Conservation (phyloP, 2,329 filamentous ascomycete species). For the Verticillium tricorpus region DNA sequence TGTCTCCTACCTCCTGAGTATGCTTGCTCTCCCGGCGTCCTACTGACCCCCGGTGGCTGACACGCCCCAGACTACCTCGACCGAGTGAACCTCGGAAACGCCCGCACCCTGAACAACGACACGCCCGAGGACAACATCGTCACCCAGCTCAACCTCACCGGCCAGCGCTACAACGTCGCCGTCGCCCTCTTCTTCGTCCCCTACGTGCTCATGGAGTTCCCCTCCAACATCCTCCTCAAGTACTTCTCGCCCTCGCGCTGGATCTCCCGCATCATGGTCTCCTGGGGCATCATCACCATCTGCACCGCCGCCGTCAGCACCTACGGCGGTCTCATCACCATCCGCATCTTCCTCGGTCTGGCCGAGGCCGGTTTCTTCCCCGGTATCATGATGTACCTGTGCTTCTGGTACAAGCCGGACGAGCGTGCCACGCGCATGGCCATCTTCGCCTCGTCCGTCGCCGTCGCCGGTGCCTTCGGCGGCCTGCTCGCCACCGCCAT, state of each 20-base stretch:
- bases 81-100: conserved; percentile 27
- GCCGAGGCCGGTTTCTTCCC: conserved; percentile 49
- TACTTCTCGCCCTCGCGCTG: conserved; percentile 28
- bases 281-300: conserved; percentile 46
- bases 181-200: conserved; percentile 25
- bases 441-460: conserved; percentile 55
- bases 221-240: conserved; percentile 27
- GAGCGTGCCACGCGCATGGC: conserved; percentile 55
- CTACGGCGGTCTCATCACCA: conserved; percentile 41
- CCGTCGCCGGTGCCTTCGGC: conserved; percentile 56
- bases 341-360: conserved; percentile 46
- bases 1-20: conserved; percentile 25
- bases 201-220: conserved; percentile 24
- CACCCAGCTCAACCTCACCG: conserved; percentile 22
- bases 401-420: conserved; percentile 58
- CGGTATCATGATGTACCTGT: conserved; percentile 52
- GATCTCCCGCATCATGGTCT: conserved; percentile 34
- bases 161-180: conserved; percentile 24
- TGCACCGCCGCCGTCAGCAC: conserved; percentile 41
- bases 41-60: not conserved
- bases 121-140: conserved; percentile 27
- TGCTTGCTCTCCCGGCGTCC: not conserved
- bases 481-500: conserved; percentile 52
- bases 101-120: conserved; percentile 27
- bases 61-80: conserved; percentile 19